Evolutionary conservation across 2,329 filamentous ascomycete species (phyloP), one percentile per base, ranked within the genome.

Genomic region (Xylariaceae sp.): DNA sequence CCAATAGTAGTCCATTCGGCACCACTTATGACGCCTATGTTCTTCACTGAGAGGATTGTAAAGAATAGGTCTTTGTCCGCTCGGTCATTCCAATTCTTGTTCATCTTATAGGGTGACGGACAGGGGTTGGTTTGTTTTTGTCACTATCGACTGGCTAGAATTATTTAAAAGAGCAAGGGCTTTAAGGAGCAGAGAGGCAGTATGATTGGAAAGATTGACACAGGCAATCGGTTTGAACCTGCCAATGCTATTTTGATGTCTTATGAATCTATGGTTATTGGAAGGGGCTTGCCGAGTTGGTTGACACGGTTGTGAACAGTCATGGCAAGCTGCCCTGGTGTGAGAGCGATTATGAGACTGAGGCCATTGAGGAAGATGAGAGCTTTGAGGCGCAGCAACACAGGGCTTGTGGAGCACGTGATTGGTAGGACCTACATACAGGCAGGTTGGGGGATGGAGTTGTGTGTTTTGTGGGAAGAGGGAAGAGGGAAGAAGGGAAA

Each of bases 31-130:
- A 78, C 68, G 47, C 75, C 76, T 51, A 80, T 77, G 56, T 78
- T 76, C 61, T 80, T 80, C 34, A 78, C 71, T 3, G 71, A 75
- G 27, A 79, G 60, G 43, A 80, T 79, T 37, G 74, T 77, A 53
- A 79, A 78, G 64, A 79, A 79, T 32, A 80, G 64, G 55, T 80
- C 76, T 55, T 76, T 77, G 51, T 80, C 75, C 44, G 76, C 76
- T 42, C 73, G 67, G 51, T 78, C 74, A 52, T 71, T 75, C 74
- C 74, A 78, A 55, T 75, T 76, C 62, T 77, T 78, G 59, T 66
- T 74, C 61, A 75, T 76, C 54, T 62, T 68, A 50, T 45, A 42
- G 46, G 35, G 43, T 37, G 6, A 24, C 11, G 11, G 21, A 11
- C 11, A 24, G 21, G n/a, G 7, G 21, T 24, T 24, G 21, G 21